Conservation (phyloP, 495 filamentous ascomycete genomes). For the Articulospora tetracladia region DNA sequence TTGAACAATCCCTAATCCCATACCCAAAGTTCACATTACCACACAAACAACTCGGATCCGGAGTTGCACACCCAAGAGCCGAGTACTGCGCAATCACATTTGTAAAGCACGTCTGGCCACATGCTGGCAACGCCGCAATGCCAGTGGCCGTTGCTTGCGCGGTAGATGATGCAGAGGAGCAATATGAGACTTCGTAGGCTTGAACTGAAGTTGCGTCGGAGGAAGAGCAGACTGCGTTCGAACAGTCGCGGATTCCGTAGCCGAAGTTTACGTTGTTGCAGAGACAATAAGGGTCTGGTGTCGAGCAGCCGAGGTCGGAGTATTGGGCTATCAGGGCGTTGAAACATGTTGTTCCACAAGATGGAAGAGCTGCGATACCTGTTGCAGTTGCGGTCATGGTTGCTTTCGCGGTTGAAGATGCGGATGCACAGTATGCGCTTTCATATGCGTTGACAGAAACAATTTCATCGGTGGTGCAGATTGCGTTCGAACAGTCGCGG, state of each 20-base stretch:
- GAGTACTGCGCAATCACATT: constrained; percentile 66
- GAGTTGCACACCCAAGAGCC: constrained; percentile 54
- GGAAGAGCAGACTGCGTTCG: constrained; percentile 54
- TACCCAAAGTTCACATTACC: constrained; percentile 60
- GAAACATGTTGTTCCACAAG: constrained; percentile 66
- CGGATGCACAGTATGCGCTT: constrained; percentile 15
- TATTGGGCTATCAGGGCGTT: constrained; percentile 66
- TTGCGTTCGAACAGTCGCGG: constrained; percentile 69
- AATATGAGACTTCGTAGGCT: too few relatives aligned
- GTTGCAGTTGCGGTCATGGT: too few relatives aligned
- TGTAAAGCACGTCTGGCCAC: constrained; percentile 62
- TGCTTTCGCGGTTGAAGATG: too few relatives aligned
- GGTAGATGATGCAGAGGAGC: too few relatives aligned
- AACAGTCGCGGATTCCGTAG: constrained; percentile 63
- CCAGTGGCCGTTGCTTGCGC: too few relatives aligned
- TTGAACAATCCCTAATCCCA: constrained; percentile 77
- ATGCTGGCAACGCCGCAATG: too few relatives aligned
- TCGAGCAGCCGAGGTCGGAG: constrained; percentile 50
- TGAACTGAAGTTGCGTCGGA: constrained; percentile 8
- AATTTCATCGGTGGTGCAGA: constrained; percentile 43
- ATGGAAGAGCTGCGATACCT: too few relatives aligned
- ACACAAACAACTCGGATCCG: constrained; percentile 68
- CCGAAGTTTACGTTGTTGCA: constrained; percentile 64
- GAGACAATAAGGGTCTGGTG: constrained; percentile 57
- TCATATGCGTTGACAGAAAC: constrained; percentile 18